phyloP scores from a whole-genome alignment of 108 stramenopile genomes.

The Licmophora abbreviata region DNA sequence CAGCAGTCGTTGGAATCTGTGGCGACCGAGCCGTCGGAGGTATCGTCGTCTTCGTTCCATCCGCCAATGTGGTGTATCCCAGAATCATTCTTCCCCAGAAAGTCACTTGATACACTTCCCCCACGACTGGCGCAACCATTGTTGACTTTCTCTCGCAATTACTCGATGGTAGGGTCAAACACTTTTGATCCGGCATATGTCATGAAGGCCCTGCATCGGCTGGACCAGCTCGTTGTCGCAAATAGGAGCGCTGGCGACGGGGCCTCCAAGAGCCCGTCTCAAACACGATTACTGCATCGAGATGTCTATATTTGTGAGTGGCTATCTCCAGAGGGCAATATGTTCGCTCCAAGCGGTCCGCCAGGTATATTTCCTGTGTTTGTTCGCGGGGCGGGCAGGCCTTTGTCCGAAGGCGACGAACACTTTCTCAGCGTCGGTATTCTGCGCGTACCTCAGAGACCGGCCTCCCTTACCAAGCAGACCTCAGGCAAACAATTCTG shows the following conservation, averaged over 20 bases:
- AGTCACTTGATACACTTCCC: constrained; percentile 68
- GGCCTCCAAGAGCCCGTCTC: constrained; percentile 17
- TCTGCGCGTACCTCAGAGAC: constrained; percentile 51
- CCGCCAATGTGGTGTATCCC: constrained; percentile 73
- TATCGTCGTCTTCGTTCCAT: constrained; percentile 9
- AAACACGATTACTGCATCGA: constrained; percentile 39
- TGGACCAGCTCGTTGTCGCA: constrained; percentile 51
- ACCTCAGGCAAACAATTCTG: constrained; percentile 17
- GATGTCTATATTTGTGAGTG: constrained; percentile 79
- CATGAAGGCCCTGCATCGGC: constrained; percentile 60
- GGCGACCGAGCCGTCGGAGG: background rate
- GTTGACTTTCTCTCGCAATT: constrained; percentile 48
- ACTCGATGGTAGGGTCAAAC: constrained; percentile 49
- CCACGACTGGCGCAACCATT: constrained; percentile 65
- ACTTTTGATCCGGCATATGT: constrained; percentile 52
- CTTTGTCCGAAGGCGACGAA: constrained; percentile 41
- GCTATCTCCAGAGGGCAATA: constrained; percentile 39
- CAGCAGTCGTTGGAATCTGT: constrained; percentile 24
- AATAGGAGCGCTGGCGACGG: constrained; percentile 35
- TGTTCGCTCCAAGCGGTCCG: constrained; percentile 11
- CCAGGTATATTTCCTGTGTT: constrained; percentile 54
- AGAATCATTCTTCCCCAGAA: constrained; percentile 62
- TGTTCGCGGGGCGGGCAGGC: constrained; percentile 56
- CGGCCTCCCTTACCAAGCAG: constrained; percentile 10
- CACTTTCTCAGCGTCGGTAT: constrained; percentile 62